Evolutionary conservation across 768 basidiomycete genomes (phyloP).

Genomic region (Trametes meyenii): DNA sequence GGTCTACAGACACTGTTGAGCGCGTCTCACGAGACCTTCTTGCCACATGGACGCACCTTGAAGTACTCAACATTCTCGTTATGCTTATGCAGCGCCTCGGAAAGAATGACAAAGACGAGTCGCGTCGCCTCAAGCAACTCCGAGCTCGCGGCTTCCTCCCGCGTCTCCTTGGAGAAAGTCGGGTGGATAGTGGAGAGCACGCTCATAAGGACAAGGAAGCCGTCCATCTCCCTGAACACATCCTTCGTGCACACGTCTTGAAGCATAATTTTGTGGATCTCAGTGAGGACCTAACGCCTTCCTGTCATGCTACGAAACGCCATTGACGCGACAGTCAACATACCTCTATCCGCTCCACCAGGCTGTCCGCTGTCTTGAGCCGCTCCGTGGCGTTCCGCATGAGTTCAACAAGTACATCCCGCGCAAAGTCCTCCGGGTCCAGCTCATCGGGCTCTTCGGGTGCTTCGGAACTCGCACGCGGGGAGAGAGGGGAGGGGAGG

Average conservation of each 20-base stretch:
- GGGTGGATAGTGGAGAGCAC: slow-evolving; percentile 63
- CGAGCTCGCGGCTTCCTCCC: slow-evolving; percentile 27
- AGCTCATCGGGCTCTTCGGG: slow-evolving; percentile 34
- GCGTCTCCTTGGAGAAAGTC: slow-evolving; percentile 36
- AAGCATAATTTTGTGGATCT: slow-evolving; percentile 68
- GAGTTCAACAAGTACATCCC: slow-evolving; percentile 70
- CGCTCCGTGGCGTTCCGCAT: slow-evolving; percentile 73
- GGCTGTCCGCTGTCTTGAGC: slow-evolving; percentile 59
- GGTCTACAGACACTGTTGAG: slow-evolving; percentile 36
- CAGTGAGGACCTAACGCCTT: slow-evolving; percentile 54
- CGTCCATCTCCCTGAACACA: slow-evolving; percentile 81
- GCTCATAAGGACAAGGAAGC: slow-evolving; percentile 75
- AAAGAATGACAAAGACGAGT: slow-evolving; percentile 64
- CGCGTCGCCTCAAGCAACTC: slow-evolving; percentile 56
- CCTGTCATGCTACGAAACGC: background rate
- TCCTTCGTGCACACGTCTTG: slow-evolving; percentile 70
- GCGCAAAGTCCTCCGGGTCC: slow-evolving; percentile 70
- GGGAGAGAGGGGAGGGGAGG: slow-evolving; percentile 23
- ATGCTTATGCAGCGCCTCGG: slow-evolving; percentile 64
- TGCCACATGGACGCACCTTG: slow-evolving; percentile 47
- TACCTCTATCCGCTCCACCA: slow-evolving; percentile 56
- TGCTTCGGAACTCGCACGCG: slow-evolving; percentile 7
- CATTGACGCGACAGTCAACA: slow-evolving; percentile 20
- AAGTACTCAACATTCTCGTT: slow-evolving; percentile 64
- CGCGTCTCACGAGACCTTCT: background rate